Base-by-base conservation (phyloP, 1,284 basidiomycete genomes). In the Lentinula novae-zelandiae region DNA sequence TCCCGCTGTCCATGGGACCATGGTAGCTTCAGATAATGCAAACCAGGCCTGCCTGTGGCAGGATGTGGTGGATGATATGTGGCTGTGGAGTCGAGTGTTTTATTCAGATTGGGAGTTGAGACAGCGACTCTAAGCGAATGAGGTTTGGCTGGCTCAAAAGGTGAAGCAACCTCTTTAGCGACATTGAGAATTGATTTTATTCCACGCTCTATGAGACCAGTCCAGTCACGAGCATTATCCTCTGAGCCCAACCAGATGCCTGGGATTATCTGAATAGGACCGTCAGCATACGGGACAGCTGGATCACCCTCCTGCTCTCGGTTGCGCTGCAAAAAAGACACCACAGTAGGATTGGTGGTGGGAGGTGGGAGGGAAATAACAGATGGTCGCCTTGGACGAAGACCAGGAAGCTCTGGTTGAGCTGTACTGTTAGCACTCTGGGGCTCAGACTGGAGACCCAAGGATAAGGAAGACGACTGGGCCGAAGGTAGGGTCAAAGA, bases 1-100 rank as follows among this genome's bases (percentile, higher is more conserved):
- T 96, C 90, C 60, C 88, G 81, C 75, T 96, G 92, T 31, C 93
- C 94, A 73, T 98, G 96, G 39, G 93, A 95, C 96, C 96, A 98
- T 56, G 86, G 84, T 33, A 98, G 82, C 75, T 97, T 96, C 73
- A 95, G 86, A 72, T 98, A 98, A 71, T 94, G 86, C 78, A 96
- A 84, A 22, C 81, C 81, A 0, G 92, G 92, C 65, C 91, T 80
- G 53, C 86, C 88, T 53, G 78, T 84, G 27, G 82, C 76, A 8
- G 81, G 70, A 71, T 91, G 84, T 1, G 87, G 78, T 15, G 86
- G 85, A 66, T 85, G 83, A 70, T 84, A 88, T 8, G 83, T 84
- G 15, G 81, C 71, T 31, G 80, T 71, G 10, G 73, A 49, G 34
- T 74, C 69, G 31, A 67, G 72, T 53, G 75, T 73, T 36, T 69